phyloP scores from a whole-genome alignment of 805 yeast species.

The Hemisphaericaspora nanyangensis region DNA sequence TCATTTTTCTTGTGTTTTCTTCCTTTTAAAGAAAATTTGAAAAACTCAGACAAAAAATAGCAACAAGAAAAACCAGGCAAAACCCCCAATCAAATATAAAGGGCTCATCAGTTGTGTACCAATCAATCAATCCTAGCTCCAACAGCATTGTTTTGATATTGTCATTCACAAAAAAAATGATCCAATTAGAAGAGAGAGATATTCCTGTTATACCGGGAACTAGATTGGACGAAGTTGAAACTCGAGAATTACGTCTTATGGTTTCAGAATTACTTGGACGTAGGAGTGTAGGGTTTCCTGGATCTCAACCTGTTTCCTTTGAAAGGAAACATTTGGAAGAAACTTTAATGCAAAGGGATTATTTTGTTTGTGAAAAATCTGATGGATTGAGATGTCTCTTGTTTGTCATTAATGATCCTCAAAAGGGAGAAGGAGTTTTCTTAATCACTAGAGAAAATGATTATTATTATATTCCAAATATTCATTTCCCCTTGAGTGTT shows the following conservation, averaged over 20 bases:
- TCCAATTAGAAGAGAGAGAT: conserved; percentile 43
- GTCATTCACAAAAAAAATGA: too few relatives aligned
- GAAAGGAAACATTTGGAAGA: conserved; percentile 66
- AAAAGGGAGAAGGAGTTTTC: conserved; percentile 83
- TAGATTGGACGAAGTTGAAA: conserved; percentile 66
- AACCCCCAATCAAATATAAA: too few relatives aligned
- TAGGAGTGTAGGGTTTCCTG: conserved; percentile 66
- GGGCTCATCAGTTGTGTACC: too few relatives aligned
- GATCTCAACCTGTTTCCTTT: conserved; percentile 94
- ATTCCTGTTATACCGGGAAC: conserved; percentile 89
- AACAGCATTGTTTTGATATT: too few relatives aligned
- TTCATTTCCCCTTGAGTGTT: conserved; percentile 71
- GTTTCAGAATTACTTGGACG: conserved; percentile 61
- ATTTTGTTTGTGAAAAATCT: conserved; percentile 91
- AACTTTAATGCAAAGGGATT: conserved; percentile 66
- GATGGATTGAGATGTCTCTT: conserved; percentile 89
- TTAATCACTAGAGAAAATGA: conserved; percentile 87
- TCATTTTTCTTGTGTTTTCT: too few relatives aligned
- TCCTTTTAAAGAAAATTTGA: too few relatives aligned
- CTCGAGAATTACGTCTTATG: conserved; percentile 61
- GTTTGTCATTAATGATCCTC: conserved; percentile 61
- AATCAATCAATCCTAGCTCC: too few relatives aligned
- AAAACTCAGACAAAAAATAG: too few relatives aligned
- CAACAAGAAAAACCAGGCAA: too few relatives aligned
- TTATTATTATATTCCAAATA: conserved; percentile 72